Base-by-base conservation (phyloP, 176 grass and related monocot genomes). In the Juncus effusus region DNA sequence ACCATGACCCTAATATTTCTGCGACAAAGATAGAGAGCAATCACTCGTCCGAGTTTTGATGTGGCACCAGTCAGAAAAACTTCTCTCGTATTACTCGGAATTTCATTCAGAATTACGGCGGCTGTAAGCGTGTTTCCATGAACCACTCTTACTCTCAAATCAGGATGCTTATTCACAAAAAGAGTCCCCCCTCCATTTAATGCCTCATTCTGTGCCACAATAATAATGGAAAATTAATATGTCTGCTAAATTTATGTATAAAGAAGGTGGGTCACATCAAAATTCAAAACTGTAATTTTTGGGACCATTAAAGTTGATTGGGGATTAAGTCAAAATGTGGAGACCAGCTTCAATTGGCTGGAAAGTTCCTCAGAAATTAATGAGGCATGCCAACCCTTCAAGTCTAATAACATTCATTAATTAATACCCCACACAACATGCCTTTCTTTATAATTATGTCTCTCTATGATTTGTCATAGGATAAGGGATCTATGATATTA, bases 91-190 rank as follows among this genome's bases (percentile, higher is more conserved):
- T 76, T 70, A 53, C 55, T 58, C 1, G 85, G 93, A 79, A 97
- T 86, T 74, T 89, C 85, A 74, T 89, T 75, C 0, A 97, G 78
- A 70, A 97, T 97, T 50, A 97, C 93, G 10, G 93, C 93, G 0
- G 93, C 93, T 3, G 93, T 97, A 14, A 97, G 84, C 36, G 93
- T 97, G 75, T 97, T 97, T 13, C 93, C 93, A 54, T 97, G 94
- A 47, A 97, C 94, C 36, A 97, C 85, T 68, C 94, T 57, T 2
- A 97, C 85, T 51, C 72, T 60, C 60, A 97, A 79, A 76, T 97
- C 39, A 0, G 80, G 88, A 16, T 97, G 85, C 57, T 84, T 89
- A 75, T 3, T 8, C 41, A 92, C 80, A 39, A 97, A 97, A 40
- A 97, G 85, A 1, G 78, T 86, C 13, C 94, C 94, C 11, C 94